phyloP scores from a whole-genome alignment of 2,329 filamentous ascomycete genomes.

The Bimuria novae-zelandiae region DNA sequence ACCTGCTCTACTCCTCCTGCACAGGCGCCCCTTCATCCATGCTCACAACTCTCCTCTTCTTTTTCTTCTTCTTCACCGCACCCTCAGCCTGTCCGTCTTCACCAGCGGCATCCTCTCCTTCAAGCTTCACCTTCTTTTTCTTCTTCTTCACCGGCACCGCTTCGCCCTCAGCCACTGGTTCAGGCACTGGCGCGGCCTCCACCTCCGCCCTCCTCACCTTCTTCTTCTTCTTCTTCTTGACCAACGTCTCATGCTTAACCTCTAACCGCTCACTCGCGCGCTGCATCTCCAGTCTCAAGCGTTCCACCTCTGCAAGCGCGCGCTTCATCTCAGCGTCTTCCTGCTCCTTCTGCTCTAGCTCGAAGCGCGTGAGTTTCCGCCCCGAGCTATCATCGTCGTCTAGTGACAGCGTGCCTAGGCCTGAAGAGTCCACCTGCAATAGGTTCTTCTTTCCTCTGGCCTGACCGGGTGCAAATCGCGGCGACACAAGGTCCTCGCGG shows the following conservation, averaged over 20 bases:
- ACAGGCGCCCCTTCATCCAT: slow-evolving; percentile 32
- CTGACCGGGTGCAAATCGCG: slow-evolving; percentile 15
- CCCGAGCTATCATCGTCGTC: slow-evolving; percentile 53
- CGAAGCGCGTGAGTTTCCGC: slow-evolving; percentile 47
- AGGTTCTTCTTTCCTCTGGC: slow-evolving; percentile 64
- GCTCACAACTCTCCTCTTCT: slow-evolving; percentile 40
- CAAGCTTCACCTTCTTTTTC: slow-evolving; percentile 49
- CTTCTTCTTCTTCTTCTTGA: slow-evolving; percentile 64
- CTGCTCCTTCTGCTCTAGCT: slow-evolving; percentile 69
- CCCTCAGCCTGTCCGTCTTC: slow-evolving; percentile 29
- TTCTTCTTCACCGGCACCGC: slow-evolving; percentile 37
- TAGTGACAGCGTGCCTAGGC: slow-evolving; percentile 73
- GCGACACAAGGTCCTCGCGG: slow-evolving; percentile 37
- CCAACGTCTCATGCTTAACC: slow-evolving; percentile 68
- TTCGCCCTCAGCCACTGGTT: slow-evolving; percentile 51
- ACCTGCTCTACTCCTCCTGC: background rate
- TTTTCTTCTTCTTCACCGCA: slow-evolving; percentile 47
- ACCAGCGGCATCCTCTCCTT: slow-evolving; percentile 20
- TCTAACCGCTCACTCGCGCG: slow-evolving; percentile 75
- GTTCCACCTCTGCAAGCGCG: slow-evolving; percentile 87
- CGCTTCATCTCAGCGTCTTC: slow-evolving; percentile 88
- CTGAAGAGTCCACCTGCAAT: slow-evolving; percentile 85
- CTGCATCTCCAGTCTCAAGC: slow-evolving; percentile 86
- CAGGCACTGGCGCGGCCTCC: slow-evolving; percentile 62
- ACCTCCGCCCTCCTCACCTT: slow-evolving; percentile 51